Evolutionary conservation across 2,329 filamentous ascomycete genomes (phyloP), one percentile per base, ranked within the genome.

Genomic region (Xylaria sp.): DNA sequence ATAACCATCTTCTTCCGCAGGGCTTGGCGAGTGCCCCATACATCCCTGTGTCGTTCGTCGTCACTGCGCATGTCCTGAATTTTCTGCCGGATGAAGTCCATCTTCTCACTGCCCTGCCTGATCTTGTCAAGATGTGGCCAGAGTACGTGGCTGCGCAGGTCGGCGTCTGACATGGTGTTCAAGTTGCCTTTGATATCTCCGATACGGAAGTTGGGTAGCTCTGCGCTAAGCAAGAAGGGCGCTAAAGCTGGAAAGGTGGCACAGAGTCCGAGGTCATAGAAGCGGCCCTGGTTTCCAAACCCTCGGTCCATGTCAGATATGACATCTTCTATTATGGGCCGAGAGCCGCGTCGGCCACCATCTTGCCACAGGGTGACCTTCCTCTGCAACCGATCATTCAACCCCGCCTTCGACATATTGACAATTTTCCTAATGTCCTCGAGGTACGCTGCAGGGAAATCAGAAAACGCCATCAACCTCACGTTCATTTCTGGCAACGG

Each of bases 271-370:
- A 53, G 29, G 2, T 53, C 29, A 16, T 53, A 53, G n/a, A 53
- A 53, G 7, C 20, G 11, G 19, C 50, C 39, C 37, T 48, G 39
- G 18, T 21, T 52, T 26, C 39, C 29, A 40, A 53, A 53, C 5
- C 50, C 45, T 40, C 42, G 21, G 24, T 53, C 40, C 8, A 53
- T 48, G 26, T 53, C 44, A n/a, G 40, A 53, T 20, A 53, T 48
- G 13, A 53, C 34, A 17, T 40, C 22, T n/a, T 53, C 39, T 13
- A 48, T 48, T 19, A 24, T 48, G 17, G 44, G 42, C 22, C 22
- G 34, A 42, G 42, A 7, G 37, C 49, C 42, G 22, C n/a, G n/a
- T n/a, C 22, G 42, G n/a, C n/a, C 18, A 11, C 13, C 7, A 39
- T 11, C 38, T 6, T 17, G 7, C 38, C 38, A 39, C 38, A 17